phyloP scores from a whole-genome alignment of 305 asterid genomes.

The Stenogyne calaminthoides region DNA sequence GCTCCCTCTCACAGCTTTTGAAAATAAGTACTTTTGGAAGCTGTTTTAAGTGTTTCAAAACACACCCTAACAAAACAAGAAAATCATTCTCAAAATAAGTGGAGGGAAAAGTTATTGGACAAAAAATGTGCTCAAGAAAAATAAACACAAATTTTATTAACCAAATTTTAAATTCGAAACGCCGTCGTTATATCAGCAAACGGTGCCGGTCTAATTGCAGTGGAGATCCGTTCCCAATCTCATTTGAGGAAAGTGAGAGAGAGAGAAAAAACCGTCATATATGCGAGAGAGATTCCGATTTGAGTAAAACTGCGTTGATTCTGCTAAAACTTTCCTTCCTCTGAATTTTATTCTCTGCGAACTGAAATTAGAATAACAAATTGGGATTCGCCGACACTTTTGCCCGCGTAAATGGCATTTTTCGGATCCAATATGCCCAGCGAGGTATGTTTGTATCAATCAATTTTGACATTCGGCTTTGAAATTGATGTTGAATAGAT shows the following conservation, averaged over 20 bases:
- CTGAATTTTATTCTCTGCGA: not conserved
- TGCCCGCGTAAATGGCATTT: conserved; percentile 40
- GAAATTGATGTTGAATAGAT: conserved; percentile 8
- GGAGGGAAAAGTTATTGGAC: no score
- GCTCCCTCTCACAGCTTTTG: no score
- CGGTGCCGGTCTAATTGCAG: no score
- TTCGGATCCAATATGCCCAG: conserved; percentile 45
- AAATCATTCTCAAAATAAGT: no score
- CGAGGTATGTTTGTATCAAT: conserved; percentile 37
- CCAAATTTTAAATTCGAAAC: no score
- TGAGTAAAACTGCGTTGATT: not conserved
- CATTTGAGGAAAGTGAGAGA: no score
- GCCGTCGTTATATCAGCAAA: no score
- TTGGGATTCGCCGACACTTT: not conserved
- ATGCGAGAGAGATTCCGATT: not conserved
- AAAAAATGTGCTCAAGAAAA: no score
- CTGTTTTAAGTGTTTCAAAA: no score
- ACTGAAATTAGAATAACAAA: not conserved
- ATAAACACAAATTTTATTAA: no score
- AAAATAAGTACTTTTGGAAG: no score
- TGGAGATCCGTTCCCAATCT: not conserved
- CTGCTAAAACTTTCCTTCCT: not conserved
- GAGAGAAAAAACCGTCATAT: not conserved
- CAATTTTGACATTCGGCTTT: conserved; percentile 12
- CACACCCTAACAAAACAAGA: no score